phyloP scores from a whole-genome alignment of 2,329 filamentous ascomycete species.

The Hypoxylon sp. region DNA sequence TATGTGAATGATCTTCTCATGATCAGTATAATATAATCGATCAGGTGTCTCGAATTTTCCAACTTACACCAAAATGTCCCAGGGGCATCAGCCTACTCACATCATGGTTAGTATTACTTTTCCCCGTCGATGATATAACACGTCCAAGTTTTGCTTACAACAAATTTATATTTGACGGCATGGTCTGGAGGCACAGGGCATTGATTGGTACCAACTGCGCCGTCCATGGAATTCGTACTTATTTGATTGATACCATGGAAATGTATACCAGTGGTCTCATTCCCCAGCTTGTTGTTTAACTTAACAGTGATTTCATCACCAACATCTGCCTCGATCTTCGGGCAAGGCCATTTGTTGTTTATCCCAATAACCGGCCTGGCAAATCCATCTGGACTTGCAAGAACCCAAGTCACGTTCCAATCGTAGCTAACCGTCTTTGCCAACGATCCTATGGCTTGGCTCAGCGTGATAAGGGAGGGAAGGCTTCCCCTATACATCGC shows the following conservation, averaged over 20 bases:
- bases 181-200: constrained; percentile 68
- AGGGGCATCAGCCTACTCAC: constrained; percentile 56
- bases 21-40: constrained; percentile 31
- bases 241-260: constrained; percentile 76
- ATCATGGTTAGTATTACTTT: constrained; percentile 6
- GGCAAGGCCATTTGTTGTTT: constrained; percentile 76
- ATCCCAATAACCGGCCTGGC: constrained; percentile 73
- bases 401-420: constrained; percentile 75
- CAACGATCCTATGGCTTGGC: constrained; percentile 48
- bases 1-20: constrained; percentile 71
- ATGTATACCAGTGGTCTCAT: constrained; percentile 67
- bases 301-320: constrained; percentile 68
- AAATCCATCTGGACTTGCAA: constrained; percentile 72
- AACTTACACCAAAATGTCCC: constrained; percentile 65
- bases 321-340: constrained; percentile 68
- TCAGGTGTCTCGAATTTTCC: background rate
- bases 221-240: constrained; percentile 72
- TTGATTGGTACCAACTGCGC: constrained; percentile 69
- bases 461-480: constrained; percentile 34
- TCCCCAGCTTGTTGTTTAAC: constrained; percentile 65
- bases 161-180: constrained; percentile 71
- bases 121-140: background rate
- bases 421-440: constrained; percentile 67
- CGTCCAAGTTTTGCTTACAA: constrained; percentile 59
- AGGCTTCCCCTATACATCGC: constrained; percentile 41